Base-by-base conservation (phyloP, 768 basidiomycete genomes). In the Russula virescens region DNA sequence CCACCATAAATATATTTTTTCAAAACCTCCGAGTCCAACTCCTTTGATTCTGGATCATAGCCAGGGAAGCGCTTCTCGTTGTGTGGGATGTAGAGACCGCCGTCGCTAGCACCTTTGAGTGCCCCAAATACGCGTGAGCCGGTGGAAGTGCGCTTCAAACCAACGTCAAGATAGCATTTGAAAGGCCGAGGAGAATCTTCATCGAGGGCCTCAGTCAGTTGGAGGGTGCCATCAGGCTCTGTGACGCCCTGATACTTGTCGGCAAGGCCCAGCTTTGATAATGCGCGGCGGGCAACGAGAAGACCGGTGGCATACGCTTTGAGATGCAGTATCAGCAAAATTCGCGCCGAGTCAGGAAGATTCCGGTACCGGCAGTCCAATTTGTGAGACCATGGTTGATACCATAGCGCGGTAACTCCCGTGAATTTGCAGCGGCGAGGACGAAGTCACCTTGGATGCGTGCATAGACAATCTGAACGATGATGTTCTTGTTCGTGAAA, bases 321-420 rank as follows among this genome's bases (percentile, higher is more conserved):
- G 48, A 26, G 34, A 10, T 31, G 34, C 14, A n/a, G 26, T 9
- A 25, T 66, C 34, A 65, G 54, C 6, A 25, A 46, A 28, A 38
- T 16, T 52, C 14, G 14, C 19, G 43, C 23, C n/a, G 7, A 19
- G 16, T 28, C 28, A 13, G 9, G 46, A 51, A 43, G 28, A 56
- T 23, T 31, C 25, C 31, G 18, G 21, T 69, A 93, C 92, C 91
- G 67, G 97, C 95, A 65, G 94, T 81, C 97, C 97, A 98, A 82
- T 99, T 99, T 62, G 96, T 98, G 55, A 99, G 82, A 77, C 97
- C 97, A 75, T 98, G 95, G 74, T 89, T 89, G 77, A 99, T 96
- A 66, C 97, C 97, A 75, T 97, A 99, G 72, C 85, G 82, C 60
- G 94, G 93, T 53, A 98, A 88, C 77, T 99, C 97, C 73, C 80